Base-by-base conservation (phyloP, 2,329 filamentous ascomycete genomes). In the Aspergillus chevalieri region DNA sequence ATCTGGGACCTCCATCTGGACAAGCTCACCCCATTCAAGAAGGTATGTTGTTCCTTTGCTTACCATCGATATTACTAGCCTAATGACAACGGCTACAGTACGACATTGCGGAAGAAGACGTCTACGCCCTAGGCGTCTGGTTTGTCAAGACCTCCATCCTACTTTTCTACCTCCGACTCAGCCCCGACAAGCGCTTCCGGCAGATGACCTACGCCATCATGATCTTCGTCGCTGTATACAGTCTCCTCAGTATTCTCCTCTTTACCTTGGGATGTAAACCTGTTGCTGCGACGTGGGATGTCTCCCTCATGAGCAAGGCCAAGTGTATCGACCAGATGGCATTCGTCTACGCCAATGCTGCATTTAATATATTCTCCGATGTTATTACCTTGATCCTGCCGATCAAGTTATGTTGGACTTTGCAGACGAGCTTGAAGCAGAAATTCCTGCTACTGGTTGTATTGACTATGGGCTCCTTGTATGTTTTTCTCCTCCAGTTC, bases 71-170 rank as follows among this genome's bases (percentile, higher is more conserved):
- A 14, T 36, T 9, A 22, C 19, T 42, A 42, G 24, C 8, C 4
- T 12, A 30, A 14, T 42, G 9, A 9, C 2, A 33, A 9, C 8
- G 14, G 8, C 5, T 30, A 30, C 26, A 54, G 52, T 47, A 52
- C 26, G 52, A 54, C 17, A 47, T 54, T 7, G 53, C 49, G 6
- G 53, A 46, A 30, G 50, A 54, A 30, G 52, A 49, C 30, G 17
- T 54, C 21, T 56, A 46, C 43, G 52, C 48, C 0, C 47, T 54
- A 19, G 52, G 52, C 3, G 46, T 54, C 43, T 54, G 52, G 52
- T 49, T 57, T 24, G 53, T 57, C 44, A 57, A 57, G 34, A 56
- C 52, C 4, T 51, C 55, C 14, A 57, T 57, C 33, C 49, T 57
- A 17, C 48, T 56, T 3, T 56, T 57, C 44, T 57, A 57, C 24